These are phyloP conservation scores for Aureobasidium sp. DNA, from an alignment of 2,329 filamentous ascomycete genomes.

Conservation along the genomic window DNA sequence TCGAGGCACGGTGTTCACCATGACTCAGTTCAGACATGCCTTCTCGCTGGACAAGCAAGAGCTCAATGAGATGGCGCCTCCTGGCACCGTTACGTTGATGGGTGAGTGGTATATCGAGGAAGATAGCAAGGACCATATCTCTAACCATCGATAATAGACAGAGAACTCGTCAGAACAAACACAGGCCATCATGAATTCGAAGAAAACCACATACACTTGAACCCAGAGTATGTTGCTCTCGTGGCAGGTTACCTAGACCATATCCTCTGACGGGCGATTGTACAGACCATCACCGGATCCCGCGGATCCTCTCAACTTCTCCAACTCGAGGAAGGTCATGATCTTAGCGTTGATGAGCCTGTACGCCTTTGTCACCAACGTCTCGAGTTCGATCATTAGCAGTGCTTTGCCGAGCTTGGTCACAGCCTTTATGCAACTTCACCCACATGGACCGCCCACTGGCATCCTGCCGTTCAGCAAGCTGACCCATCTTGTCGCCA, in stretches of 20 bases:
- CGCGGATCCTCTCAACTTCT: conserved; percentile 34
- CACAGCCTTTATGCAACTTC: conserved; percentile 20
- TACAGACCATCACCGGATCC: conserved; percentile 29
- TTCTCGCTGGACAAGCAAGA: conserved; percentile 33
- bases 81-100: conserved; percentile 31
- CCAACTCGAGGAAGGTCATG: conserved; percentile 27
- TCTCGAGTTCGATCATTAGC: conserved; percentile 28
- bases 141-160: conserved; percentile 16
- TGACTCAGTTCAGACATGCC: conserved; percentile 28
- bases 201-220: conserved; percentile 29
- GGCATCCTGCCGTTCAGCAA: conserved; percentile 20
- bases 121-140: neutral
- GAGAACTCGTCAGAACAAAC: conserved; percentile 18
- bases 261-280: neutral
- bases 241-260: neutral
- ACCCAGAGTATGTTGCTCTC: conserved; percentile 18
- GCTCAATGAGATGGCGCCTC: conserved; percentile 30
- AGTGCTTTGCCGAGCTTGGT: conserved; percentile 29
- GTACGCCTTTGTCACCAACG: conserved; percentile 30
- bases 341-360: conserved; percentile 31
- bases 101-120: conserved; percentile 20
- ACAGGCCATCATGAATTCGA: conserved; percentile 24
- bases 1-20: conserved; percentile 15
- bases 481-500: conserved; percentile 30
- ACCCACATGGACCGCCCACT: conserved; percentile 10